These are phyloP conservation scores for Wickerhamiella kurtzmanii DNA, from an alignment of 805 yeast genomes.

Conservation along the genomic window DNA sequence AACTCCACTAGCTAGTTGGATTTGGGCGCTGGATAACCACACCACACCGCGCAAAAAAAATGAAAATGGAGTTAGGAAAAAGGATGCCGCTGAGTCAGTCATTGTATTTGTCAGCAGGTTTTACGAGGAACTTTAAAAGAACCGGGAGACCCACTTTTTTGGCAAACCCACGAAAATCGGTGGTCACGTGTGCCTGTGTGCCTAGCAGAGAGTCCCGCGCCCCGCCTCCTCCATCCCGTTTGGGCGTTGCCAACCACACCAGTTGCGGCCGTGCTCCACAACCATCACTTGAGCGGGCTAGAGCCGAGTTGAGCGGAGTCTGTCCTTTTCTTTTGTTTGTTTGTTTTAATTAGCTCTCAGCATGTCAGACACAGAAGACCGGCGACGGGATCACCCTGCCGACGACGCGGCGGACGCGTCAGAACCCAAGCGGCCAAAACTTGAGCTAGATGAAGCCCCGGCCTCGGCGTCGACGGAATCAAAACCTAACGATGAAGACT, in stretches of 20 bases:
- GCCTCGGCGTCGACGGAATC: background rate
- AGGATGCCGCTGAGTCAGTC: background rate
- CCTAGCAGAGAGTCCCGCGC: background rate
- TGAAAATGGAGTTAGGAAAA: background rate
- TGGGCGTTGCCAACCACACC: too few species aligned
- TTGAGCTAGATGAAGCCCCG: background rate
- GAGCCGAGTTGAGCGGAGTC: too few species aligned
- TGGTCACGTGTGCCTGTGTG: background rate
- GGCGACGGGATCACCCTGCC: background rate
- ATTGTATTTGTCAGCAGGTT: background rate
- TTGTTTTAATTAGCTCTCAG: too few species aligned
- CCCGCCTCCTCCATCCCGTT: background rate
- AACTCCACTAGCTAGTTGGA: too few species aligned
- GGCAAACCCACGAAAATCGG: background rate
- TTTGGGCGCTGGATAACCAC: too few species aligned
- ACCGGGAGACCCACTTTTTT: background rate
- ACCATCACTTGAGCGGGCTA: too few species aligned
- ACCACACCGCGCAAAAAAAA: background rate
- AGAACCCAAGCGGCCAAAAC: conserved; percentile 6
- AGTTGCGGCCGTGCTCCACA: too few species aligned
- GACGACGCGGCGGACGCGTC: conserved; percentile 4
- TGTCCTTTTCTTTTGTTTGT: too few species aligned
- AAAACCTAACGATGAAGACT: background rate
- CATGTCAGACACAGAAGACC: background rate
- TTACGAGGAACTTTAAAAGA: background rate